Evolutionary conservation across 768 basidiomycete species (phyloP).

Genomic region (Neoboletus magnificus): DNA sequence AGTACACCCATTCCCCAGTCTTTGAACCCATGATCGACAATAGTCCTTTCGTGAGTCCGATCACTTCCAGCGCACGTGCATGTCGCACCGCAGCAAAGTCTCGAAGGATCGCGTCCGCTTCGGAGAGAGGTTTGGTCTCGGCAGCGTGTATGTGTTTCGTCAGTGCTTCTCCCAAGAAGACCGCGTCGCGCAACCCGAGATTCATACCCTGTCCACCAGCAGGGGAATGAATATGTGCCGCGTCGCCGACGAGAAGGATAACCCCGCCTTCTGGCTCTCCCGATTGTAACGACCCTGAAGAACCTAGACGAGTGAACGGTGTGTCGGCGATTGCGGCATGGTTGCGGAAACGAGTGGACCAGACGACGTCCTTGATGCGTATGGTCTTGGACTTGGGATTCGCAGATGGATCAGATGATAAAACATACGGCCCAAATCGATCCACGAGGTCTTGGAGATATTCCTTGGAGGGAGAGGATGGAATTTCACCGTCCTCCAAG

Average conservation of each 20-base stretch:
- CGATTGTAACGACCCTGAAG: neutral
- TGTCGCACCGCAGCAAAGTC: constrained; percentile 37
- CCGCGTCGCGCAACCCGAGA: constrained; percentile 51
- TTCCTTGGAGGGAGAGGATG: constrained; percentile 35
- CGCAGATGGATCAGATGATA: constrained; percentile 38
- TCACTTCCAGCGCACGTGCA: constrained; percentile 40
- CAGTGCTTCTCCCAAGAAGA: constrained; percentile 43
- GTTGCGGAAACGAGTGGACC: constrained; percentile 48
- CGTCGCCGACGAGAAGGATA: constrained; percentile 41
- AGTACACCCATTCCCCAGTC: constrained; percentile 1
- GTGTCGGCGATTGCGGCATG: constrained; percentile 45
- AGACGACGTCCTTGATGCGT: constrained; percentile 38
- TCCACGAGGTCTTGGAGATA: constrained; percentile 46
- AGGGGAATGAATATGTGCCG: constrained; percentile 54
- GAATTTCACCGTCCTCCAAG: constrained; percentile 33
- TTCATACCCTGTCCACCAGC: constrained; percentile 60
- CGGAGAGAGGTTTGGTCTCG: constrained; percentile 7
- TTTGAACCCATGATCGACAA: constrained; percentile 23
- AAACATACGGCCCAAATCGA: constrained; percentile 35
- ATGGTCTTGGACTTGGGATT: constrained; percentile 31
- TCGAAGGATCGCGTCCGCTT: constrained; percentile 33
- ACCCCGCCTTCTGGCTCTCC: constrained; percentile 13
- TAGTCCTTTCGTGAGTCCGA: constrained; percentile 39
- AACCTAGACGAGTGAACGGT: constrained; percentile 32
- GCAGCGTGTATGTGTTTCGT: constrained; percentile 32